Conservation (phyloP, 306 rosid genomes). For the Sophora flavescens region DNA sequence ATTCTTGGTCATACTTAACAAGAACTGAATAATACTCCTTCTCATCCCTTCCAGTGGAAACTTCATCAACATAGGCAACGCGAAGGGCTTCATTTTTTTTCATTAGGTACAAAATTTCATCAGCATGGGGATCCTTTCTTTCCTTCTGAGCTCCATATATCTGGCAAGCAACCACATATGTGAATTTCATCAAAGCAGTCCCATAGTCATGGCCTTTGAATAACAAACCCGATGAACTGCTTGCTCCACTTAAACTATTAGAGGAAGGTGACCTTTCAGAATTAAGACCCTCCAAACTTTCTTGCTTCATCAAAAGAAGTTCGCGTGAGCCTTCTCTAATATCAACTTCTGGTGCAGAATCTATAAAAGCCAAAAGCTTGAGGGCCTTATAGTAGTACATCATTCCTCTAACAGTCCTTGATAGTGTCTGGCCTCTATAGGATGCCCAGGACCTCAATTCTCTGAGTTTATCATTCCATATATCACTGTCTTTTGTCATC, state of each 20-base stretch:
- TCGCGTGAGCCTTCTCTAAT: constrained; percentile 74
- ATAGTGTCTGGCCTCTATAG: constrained; percentile 88
- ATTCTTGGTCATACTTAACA: constrained; percentile 78
- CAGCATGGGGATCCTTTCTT: constrained; percentile 80
- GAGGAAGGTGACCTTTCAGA: constrained; percentile 53
- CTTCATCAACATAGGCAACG: constrained; percentile 91
- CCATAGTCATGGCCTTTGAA: constrained; percentile 88
- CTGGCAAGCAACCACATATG: constrained; percentile 95
- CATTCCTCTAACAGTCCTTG: constrained; percentile 94
- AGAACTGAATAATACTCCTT: constrained; percentile 82
- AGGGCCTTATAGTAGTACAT: constrained; percentile 93
- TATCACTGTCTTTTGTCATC: constrained; percentile 69
- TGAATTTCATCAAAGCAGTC: constrained; percentile 86
- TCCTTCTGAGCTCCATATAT: constrained; percentile 87
- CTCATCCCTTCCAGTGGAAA: constrained; percentile 67
- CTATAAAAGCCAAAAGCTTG: constrained; percentile 90
- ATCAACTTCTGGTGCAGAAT: constrained; percentile 89
- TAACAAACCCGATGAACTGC: constrained; percentile 57
- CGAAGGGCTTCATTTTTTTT: constrained; percentile 78
- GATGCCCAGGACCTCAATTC: constrained; percentile 97
- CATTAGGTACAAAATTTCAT: constrained; percentile 79
- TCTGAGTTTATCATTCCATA: constrained; percentile 80
- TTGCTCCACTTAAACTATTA: constrained; percentile 58
- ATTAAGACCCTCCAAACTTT: constrained; percentile 46
- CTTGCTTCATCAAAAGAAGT: constrained; percentile 65